Evolutionary conservation across 176 grass and related monocot genomes (phyloP).

Genomic region (Rhipidocladum racemiflorum): DNA sequence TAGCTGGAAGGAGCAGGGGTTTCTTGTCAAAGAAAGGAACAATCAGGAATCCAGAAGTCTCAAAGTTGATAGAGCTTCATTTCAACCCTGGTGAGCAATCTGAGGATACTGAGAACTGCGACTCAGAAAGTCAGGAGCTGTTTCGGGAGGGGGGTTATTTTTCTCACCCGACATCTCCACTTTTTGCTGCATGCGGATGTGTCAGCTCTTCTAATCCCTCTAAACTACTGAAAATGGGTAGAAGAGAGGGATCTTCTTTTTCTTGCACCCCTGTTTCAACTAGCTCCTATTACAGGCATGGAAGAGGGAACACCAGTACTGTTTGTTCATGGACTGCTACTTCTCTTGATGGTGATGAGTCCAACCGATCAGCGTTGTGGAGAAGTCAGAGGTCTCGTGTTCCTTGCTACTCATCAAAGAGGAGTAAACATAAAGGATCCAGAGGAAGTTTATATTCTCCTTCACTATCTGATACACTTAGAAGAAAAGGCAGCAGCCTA

Average conservation of each 20-base stretch:
- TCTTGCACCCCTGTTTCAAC: constrained; percentile 83
- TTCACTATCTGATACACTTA: constrained; percentile 75
- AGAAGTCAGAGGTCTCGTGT: constrained; percentile 57
- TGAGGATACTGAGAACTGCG: constrained; percentile 63
- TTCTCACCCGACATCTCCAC: constrained; percentile 51
- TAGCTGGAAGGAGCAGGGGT: constrained; percentile 50
- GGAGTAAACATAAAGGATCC: constrained; percentile 40
- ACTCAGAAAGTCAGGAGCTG: constrained; percentile 38
- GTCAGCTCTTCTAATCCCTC: constrained; percentile 66
- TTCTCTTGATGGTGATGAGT: constrained; percentile 79
- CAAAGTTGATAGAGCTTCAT: constrained; percentile 42
- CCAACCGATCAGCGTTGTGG: constrained; percentile 51
- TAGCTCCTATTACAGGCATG: constrained; percentile 66
- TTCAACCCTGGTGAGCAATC: constrained; percentile 56
- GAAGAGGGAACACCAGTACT: constrained; percentile 38
- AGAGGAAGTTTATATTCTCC: constrained; percentile 57
- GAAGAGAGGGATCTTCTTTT: constrained; percentile 69
- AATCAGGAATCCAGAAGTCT: constrained; percentile 32
- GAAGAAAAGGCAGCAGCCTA: constrained; percentile 75
- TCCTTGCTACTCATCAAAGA: constrained; percentile 57
- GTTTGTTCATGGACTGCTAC: constrained; percentile 49
- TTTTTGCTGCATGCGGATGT: constrained; percentile 69
- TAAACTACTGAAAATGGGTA: constrained; percentile 54
- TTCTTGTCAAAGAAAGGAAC: constrained; percentile 37
- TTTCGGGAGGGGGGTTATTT: constrained; percentile 30